Evolutionary conservation across 2,329 filamentous ascomycete genomes (phyloP).

Genomic region (Xylariaceae sp.): DNA sequence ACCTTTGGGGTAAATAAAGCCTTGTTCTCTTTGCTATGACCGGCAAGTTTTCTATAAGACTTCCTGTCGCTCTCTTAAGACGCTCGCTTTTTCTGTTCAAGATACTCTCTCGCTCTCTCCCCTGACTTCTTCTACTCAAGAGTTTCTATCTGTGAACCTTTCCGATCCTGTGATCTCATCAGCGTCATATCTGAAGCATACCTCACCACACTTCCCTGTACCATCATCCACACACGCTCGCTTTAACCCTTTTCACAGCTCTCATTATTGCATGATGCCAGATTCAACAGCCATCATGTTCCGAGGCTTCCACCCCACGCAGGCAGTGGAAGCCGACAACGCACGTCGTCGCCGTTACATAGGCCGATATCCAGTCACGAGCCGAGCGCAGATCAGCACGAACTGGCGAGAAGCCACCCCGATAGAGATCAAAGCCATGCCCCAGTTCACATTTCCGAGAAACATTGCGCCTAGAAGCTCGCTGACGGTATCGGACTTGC

Average conservation of each 20-base stretch:
- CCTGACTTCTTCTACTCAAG: neutral
- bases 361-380: neutral
- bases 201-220: neutral
- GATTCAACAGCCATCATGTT: neutral
- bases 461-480: too few species aligned
- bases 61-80: too few species aligned
- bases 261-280: neutral
- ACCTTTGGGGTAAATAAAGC: too few species aligned
- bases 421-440: neutral
- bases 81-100: neutral
- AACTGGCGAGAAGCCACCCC: neutral
- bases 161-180: neutral
- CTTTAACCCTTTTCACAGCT: neutral
- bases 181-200: neutral
- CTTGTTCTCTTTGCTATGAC: too few species aligned
- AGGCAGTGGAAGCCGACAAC: neutral
- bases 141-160: neutral
- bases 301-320: constrained; percentile 1
- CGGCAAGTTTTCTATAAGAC: too few species aligned
- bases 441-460: neutral
- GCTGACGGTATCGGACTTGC: neutral
- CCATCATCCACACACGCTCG: neutral
- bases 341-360: neutral
- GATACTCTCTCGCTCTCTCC: neutral
- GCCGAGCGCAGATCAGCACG: neutral